phyloP scores from a whole-genome alignment of 148 eudicot species.

The Chenopodium album region DNA sequence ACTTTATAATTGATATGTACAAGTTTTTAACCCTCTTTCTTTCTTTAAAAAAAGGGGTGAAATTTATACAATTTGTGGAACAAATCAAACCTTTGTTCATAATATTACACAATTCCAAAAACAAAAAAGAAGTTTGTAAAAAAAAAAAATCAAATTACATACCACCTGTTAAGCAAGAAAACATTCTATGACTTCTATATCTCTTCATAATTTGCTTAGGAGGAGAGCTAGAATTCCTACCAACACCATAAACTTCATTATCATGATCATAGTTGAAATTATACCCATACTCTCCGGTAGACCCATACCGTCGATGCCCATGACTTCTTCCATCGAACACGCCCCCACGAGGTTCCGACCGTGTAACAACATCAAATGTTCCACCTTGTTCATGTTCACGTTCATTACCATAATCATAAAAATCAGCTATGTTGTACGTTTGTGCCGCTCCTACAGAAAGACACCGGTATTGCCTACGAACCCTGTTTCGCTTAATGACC shows the following conservation, averaged over 20 bases:
- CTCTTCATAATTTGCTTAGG: conserved; percentile 32
- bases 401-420: conserved; percentile 22
- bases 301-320: conserved; percentile 34
- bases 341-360: conserved; percentile 8
- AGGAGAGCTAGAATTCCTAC: conserved; percentile 1
- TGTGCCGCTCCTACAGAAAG: conserved; percentile 32
- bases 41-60: not conserved
- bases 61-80: conserved; percentile 14
- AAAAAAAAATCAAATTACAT: not conserved
- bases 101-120: not conserved
- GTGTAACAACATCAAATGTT: not conserved
- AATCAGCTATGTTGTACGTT: conserved; percentile 37
- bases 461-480: conserved; percentile 36
- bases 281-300: conserved; percentile 19
- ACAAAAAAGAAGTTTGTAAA: not conserved
- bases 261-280: not conserved
- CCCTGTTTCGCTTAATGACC: conserved; percentile 36
- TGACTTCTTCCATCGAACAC: not conserved
- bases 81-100: not conserved
- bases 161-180: conserved; percentile 49
- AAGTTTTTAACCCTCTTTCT: not conserved
- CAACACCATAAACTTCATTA: not conserved
- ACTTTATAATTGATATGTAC: conserved; percentile 2
- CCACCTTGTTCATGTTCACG: not conserved
- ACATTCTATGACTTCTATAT: conserved; percentile 46